Percentiles rank a stretch among this genome's conserved stretches.
phyloP scores from a whole-genome alignment of 129 eudicot species.

The Erigeron canadensis region DNA sequence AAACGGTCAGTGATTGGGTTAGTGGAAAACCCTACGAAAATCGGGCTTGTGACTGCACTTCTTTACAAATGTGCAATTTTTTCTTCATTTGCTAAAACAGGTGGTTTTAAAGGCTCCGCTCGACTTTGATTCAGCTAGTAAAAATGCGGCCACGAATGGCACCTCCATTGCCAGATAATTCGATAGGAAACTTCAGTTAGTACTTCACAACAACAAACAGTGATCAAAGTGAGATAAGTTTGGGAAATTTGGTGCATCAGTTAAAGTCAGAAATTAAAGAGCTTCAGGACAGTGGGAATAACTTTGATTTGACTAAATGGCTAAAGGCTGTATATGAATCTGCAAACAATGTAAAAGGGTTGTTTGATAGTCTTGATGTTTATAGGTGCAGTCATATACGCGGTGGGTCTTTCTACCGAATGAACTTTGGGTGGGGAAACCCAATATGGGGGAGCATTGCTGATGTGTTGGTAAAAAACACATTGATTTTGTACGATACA shows the following conservation, averaged over 20 bases:
- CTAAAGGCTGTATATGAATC: slow-evolving; percentile 15
- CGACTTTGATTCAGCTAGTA: slow-evolving; percentile 28
- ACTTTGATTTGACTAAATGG: slow-evolving; percentile 13
- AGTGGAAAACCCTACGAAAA: slow-evolving; percentile 24
- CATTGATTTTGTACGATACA: too few species aligned
- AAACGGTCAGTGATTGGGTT: slow-evolving; percentile 3
- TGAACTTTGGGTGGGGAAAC: too few species aligned
- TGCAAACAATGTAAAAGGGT: slow-evolving; percentile 25
- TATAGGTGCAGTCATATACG: not conserved
- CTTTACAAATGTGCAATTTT: slow-evolving; percentile 30
- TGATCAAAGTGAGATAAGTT: not conserved
- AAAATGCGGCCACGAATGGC: slow-evolving; percentile 28
- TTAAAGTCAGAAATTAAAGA: slow-evolving; percentile 25
- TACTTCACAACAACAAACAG: slow-evolving; percentile 20
- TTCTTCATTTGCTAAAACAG: slow-evolving; percentile 16
- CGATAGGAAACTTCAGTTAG: slow-evolving; percentile 34
- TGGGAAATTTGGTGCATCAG: slow-evolving; percentile 18
- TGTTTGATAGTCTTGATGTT: slow-evolving; percentile 29
- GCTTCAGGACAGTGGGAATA: not conserved
- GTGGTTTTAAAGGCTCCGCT: slow-evolving; percentile 8
- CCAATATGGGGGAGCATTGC: too few species aligned
- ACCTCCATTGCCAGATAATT: slow-evolving; percentile 19
- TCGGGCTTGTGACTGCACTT: slow-evolving; percentile 26
- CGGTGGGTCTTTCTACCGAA: too few species aligned
- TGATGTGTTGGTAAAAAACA: too few species aligned